These are phyloP conservation scores for Gossypioides kirkii DNA, from an alignment of 345 rosid genomes.

Conservation along the genomic window DNA sequence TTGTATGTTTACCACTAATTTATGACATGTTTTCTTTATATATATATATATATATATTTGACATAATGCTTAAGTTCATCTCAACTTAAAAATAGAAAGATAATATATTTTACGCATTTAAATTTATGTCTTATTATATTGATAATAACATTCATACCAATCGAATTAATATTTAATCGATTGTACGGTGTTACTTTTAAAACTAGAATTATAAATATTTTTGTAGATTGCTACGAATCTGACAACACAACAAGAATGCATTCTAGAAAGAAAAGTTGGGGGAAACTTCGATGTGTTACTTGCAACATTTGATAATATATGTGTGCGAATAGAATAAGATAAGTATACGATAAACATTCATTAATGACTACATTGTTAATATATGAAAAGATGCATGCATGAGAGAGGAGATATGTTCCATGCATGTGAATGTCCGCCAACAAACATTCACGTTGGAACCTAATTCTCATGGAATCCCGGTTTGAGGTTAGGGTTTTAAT, in stretches of 20 bases:
- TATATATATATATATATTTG: no score
- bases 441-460: constrained; percentile 70
- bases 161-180: no score
- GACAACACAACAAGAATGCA: background rate
- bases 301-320: constrained; percentile 4
- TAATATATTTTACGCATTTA: no score
- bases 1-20: no score
- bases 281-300: background rate
- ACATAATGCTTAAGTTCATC: no score
- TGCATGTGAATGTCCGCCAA: constrained; percentile 61
- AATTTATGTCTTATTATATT: no score
- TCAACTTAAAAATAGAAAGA: no score
- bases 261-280: background rate
- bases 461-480: constrained; percentile 38
- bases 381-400: constrained; percentile 7
- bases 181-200: no score
- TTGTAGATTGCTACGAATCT: background rate
- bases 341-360: background rate
- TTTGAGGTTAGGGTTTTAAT: constrained; percentile 22
- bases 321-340: background rate
- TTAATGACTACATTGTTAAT: constrained; percentile 10
- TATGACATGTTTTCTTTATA: no score
- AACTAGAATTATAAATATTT: background rate
- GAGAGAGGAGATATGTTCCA: constrained; percentile 23
- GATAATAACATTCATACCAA: no score